These are phyloP conservation scores for Mortierella sp. DNA, from an alignment of 371 early-diverging fungal genomes.

Conservation along the genomic window DNA sequence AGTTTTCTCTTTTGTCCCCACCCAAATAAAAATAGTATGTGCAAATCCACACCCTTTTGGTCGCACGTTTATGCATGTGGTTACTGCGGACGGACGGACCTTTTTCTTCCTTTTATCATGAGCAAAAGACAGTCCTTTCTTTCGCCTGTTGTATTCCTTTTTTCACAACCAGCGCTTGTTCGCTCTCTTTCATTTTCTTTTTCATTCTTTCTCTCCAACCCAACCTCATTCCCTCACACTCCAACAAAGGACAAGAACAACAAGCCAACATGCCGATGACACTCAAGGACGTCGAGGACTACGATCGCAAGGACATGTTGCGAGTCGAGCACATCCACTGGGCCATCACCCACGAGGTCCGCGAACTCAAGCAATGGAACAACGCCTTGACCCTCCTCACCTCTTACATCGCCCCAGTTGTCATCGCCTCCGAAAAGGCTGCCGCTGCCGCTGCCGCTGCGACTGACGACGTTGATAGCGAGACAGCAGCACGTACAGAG, in stretches of 20 bases:
- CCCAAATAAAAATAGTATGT: background rate
- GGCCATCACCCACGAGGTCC: slow-evolving; percentile 36
- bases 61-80: background rate
- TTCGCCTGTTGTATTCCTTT: background rate
- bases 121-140: background rate
- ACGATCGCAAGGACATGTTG: slow-evolving; percentile 1
- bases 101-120: background rate
- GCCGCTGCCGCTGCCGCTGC: background rate
- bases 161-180: background rate
- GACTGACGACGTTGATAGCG: background rate
- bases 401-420: slow-evolving; percentile 30
- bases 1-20: no score
- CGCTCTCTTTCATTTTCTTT: background rate
- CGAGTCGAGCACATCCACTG: slow-evolving; percentile 22
- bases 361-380: slow-evolving; percentile 28
- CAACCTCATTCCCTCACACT: background rate
- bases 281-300: slow-evolving; percentile 19
- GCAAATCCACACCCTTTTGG: background rate
- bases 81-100: background rate
- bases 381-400: slow-evolving; percentile 37
- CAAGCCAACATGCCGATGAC: background rate
- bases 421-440: slow-evolving; percentile 32
- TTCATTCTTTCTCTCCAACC: slow-evolving; percentile 12
- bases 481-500: background rate
- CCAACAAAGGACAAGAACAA: background rate